Evolutionary conservation across 257 asterid genomes (phyloP).

Genomic region (Capsicum pubescens): DNA sequence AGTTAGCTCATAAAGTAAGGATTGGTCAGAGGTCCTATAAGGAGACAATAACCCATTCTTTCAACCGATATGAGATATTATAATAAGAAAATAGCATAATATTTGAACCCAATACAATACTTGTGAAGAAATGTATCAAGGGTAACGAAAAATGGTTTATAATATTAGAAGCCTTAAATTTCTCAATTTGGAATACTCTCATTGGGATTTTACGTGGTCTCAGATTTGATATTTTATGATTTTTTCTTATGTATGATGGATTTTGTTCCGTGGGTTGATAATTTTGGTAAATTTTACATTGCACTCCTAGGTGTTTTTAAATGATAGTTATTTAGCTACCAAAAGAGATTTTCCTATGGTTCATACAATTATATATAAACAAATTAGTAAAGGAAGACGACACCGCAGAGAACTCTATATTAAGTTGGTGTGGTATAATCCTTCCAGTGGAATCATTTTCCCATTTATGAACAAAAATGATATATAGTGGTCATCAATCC

Average conservation of each 20-base stretch:
- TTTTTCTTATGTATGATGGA: background rate
- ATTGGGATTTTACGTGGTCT: constrained; percentile 18
- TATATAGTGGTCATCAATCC: background rate
- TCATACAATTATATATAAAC: no score
- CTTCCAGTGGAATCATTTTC: background rate
- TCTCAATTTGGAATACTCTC: background rate
- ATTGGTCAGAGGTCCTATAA: background rate
- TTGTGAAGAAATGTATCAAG: background rate
- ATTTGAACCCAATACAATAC: background rate
- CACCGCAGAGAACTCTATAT: background rate
- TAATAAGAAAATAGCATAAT: background rate
- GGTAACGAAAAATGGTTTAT: background rate
- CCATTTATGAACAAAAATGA: background rate
- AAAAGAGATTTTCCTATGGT: no score
- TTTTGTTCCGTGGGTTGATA: background rate
- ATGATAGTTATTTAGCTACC: no score
- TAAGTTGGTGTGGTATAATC: background rate
- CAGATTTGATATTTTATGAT: background rate
- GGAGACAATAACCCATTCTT: background rate
- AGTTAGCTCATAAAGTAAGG: background rate
- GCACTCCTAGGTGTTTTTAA: no score
- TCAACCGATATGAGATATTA: background rate
- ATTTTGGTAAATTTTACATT: background rate
- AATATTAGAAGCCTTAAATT: background rate
- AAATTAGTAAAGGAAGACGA: background rate